Conservation (phyloP, 306 rosid species). For the Lathyrus aphaca region DNA sequence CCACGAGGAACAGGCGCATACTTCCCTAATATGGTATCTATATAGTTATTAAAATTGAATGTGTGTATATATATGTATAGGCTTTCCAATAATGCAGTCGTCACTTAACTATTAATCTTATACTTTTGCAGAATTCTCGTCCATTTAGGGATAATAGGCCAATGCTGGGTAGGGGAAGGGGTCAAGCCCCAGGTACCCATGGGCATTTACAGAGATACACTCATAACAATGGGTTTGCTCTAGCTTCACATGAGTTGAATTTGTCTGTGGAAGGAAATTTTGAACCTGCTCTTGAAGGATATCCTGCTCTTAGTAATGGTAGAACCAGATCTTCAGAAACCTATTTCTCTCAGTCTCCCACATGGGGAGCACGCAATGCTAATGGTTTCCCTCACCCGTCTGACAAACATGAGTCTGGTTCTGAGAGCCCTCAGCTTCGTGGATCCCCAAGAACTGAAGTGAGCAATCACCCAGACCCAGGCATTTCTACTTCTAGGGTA, state of each 20-base stretch:
- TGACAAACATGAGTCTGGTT: slow-evolving; percentile 55
- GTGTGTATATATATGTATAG: neutral
- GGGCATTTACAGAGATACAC: slow-evolving; percentile 51
- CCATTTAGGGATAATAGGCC: slow-evolving; percentile 54
- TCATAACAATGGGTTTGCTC: slow-evolving; percentile 46
- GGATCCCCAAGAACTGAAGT: slow-evolving; percentile 48
- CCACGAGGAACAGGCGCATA: slow-evolving; percentile 76
- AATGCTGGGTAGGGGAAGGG: slow-evolving; percentile 57
- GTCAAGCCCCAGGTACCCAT: slow-evolving; percentile 46
- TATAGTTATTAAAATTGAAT: slow-evolving; percentile 22
- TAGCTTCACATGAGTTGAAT: slow-evolving; percentile 48
- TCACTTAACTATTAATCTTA: slow-evolving; percentile 41
- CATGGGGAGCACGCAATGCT: slow-evolving; percentile 44
- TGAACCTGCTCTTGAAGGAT: slow-evolving; percentile 58
- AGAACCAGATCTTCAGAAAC: slow-evolving; percentile 51
- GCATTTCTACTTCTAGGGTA: slow-evolving; percentile 40
- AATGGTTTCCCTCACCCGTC: slow-evolving; percentile 48
- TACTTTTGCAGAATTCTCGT: slow-evolving; percentile 58
- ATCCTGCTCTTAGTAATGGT: slow-evolving; percentile 52
- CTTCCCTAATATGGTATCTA: slow-evolving; percentile 72
- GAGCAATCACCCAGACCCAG: slow-evolving; percentile 43
- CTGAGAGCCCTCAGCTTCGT: slow-evolving; percentile 50
- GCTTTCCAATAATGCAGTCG: slow-evolving; percentile 8
- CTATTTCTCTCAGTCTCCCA: slow-evolving; percentile 50
- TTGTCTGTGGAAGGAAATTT: slow-evolving; percentile 41